Percentiles rank a stretch among this genome's conserved stretches.
Conservation (phyloP, 2,329 filamentous ascomycete genomes). For the Penicillium sp. region DNA sequence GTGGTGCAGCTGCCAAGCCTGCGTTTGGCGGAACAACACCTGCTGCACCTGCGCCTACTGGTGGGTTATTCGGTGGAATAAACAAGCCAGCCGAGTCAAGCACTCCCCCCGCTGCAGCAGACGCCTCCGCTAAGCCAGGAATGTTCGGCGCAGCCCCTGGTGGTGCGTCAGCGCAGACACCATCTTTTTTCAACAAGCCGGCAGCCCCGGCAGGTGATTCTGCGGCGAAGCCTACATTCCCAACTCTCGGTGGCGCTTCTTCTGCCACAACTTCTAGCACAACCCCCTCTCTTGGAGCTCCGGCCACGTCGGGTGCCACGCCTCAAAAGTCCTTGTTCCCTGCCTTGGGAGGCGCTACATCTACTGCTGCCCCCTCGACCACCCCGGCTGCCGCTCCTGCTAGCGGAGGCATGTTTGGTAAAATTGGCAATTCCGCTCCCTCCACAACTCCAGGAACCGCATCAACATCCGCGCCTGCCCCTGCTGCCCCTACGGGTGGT, state of each 20-base stretch:
- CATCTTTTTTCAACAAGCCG: constrained; percentile 33
- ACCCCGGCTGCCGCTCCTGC: constrained; percentile 33
- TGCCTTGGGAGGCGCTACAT: constrained; percentile 28
- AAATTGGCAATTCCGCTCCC: constrained; percentile 32
- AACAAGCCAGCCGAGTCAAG: constrained; percentile 35
- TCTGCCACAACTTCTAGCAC: constrained; percentile 15
- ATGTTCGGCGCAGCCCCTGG: constrained; percentile 28
- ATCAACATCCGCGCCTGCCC: constrained; percentile 32
- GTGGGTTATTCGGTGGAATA: constrained; percentile 32
- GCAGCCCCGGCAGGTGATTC: constrained; percentile 28
- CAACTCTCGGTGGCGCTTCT: constrained; percentile 22
- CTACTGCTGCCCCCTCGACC: constrained; percentile 33
- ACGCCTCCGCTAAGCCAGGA: constrained; percentile 26
- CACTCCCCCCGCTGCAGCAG: constrained; percentile 27
- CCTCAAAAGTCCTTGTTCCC: constrained; percentile 40
- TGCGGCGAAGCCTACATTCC: constrained; percentile 30
- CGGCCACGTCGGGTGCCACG: constrained; percentile 32
- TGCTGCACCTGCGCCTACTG: constrained; percentile 26
- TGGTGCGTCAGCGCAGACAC: constrained; percentile 23
- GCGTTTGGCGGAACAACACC: constrained; percentile 25
- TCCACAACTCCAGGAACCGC: constrained; percentile 30
- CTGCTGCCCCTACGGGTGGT: constrained; percentile 23
- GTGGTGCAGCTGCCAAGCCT: constrained; percentile 27
- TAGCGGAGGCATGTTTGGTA: constrained; percentile 29
- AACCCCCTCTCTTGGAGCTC: constrained; percentile 24